Base-by-base conservation (phyloP, 345 rosid genomes). In the Gossypium sturtianum region DNA sequence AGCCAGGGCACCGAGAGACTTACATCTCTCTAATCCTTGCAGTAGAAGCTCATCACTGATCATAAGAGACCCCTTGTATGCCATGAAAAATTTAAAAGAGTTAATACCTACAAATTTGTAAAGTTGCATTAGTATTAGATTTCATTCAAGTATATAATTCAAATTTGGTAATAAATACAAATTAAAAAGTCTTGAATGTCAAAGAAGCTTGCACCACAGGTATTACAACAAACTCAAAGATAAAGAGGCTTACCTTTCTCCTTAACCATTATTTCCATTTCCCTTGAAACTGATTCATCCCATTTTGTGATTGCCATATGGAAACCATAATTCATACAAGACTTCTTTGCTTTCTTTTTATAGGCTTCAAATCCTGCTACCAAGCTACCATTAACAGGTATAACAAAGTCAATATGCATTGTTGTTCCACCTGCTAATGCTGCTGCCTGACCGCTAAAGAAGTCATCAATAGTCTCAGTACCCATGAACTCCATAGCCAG, bases 361-460 rank as follows among this genome's bases (percentile, higher is more conserved):
- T 93, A 95, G 56, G 87, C 83, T 85, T 88, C 82, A 74, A 82
- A 83, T 68, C 99, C 98, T 76, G 96, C 91, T 58, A 72, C 79
- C 75, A 93, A 85, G 79, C 89, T 89, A 9, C 97, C 98, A 75
- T 87, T 83, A 66, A 91, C 86, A 16, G 99, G 99, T 70, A 89
- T 86, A 77, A 88, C 94, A 83, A 93, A 61, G 82, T 95, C 98
- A 66, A 95, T 93, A 77, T 93, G 98, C 99, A 91, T 95, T 23
- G 97, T 95, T 66, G 98, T 95, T 78, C 99, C 99, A 79, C 99
- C 98, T 41, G 99, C 97, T 85, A 93, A 84, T 25, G 99, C 99
- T 68, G 99, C 99, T 77, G 94, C 97, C 85, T 95, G 99, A 78
- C 99, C 98, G 84, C 92, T 70, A 88, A 87, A 91, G 85, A 89